Evolutionary conservation across 192 early-diverging fungal species (phyloP), one percentile per base, ranked within the genome.

Genomic region (Podila minutissima): DNA sequence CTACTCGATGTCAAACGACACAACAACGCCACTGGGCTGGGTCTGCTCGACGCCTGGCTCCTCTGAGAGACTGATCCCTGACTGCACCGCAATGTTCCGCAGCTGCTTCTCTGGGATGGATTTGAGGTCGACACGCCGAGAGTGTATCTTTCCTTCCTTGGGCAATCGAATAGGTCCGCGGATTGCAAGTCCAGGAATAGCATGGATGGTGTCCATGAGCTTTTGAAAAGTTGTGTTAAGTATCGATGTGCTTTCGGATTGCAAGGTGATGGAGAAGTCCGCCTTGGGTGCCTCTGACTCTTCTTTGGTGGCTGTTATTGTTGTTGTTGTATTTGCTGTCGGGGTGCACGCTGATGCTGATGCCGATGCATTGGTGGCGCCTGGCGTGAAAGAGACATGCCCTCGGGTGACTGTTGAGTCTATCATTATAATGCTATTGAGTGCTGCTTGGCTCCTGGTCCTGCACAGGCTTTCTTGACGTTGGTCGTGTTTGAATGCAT

Each of bases 1-100:
- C 53, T 64, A 81, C 37, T 81, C 77, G n/a, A 81, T 81, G 57
- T 81, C 77, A 57, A 81, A 81, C 1, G 41, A 35, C 4, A 81
- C 77, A 26, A 61, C 19, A 12, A 81, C 66, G 1, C 77, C 77
- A 57, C 69, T 66, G 29, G 35, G 38, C 62, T 73, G 77, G 58
- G 57, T 60, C 49, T 66, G 63, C 22, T 64, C 59, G 1, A 60
- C 67, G 1, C 71, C 71, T 46, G 77, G 64, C 51, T 64, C 41
- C 32, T 69, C 65, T 1, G 77, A 57, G 13, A 81, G 62, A 28
- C 29, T n/a, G 12, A 81, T 66, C 24, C 77, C 67, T 17, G 77
- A 50, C 35, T 69, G 65, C 28, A 67, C 26, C 10, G 66, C 62
- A 55, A 81, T 73, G 29, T 15, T 28, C 0, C 67, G 71, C 12